Percentiles rank a stretch among this genome's conserved stretches.
Evolutionary conservation across 257 asterid species (phyloP).

Genomic region (Agastache rugosa): DNA sequence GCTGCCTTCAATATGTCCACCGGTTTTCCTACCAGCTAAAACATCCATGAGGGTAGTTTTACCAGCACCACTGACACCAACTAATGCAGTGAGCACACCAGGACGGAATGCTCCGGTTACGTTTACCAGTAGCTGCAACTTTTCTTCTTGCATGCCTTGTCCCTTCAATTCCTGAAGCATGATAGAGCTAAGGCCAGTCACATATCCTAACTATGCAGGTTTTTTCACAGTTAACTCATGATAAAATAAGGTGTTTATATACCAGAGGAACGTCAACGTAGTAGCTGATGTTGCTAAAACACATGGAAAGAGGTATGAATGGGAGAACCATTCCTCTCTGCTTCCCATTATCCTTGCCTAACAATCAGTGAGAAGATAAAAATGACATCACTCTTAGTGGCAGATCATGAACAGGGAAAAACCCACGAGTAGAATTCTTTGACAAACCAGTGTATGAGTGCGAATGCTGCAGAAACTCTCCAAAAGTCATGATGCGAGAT

Average conservation of each 20-base stretch:
- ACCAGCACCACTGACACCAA: constrained; percentile 98
- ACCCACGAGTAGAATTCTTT: constrained; percentile 5
- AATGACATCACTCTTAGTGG: constrained; percentile 23
- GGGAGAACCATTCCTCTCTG: constrained; percentile 91
- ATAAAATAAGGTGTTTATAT: constrained; percentile 29
- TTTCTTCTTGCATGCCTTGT: constrained; percentile 64
- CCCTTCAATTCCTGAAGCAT: constrained; percentile 76
- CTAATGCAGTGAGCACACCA: constrained; percentile 87
- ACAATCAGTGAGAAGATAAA: constrained; percentile 30
- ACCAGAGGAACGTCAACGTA: constrained; percentile 90
- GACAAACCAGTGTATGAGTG: constrained; percentile 59
- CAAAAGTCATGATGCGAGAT: constrained; percentile 42
- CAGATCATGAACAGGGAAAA: constrained; percentile 25
- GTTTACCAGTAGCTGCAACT: constrained; percentile 68
- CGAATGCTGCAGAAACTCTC: constrained; percentile 58
- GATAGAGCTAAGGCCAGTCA: constrained; percentile 17
- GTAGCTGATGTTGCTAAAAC: constrained; percentile 76
- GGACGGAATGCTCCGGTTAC: constrained; percentile 86
- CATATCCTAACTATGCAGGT: constrained; percentile 24
- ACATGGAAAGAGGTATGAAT: constrained; percentile 83
- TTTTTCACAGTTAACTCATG: not conserved
- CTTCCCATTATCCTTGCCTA: constrained; percentile 56
- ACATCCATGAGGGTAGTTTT: constrained; percentile 97
- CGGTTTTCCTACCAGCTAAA: constrained; percentile 92
- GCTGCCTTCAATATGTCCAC: constrained; percentile 77